phyloP scores from a whole-genome alignment of 1,284 basidiomycete species.

The Anthracocystis walkeri region DNA sequence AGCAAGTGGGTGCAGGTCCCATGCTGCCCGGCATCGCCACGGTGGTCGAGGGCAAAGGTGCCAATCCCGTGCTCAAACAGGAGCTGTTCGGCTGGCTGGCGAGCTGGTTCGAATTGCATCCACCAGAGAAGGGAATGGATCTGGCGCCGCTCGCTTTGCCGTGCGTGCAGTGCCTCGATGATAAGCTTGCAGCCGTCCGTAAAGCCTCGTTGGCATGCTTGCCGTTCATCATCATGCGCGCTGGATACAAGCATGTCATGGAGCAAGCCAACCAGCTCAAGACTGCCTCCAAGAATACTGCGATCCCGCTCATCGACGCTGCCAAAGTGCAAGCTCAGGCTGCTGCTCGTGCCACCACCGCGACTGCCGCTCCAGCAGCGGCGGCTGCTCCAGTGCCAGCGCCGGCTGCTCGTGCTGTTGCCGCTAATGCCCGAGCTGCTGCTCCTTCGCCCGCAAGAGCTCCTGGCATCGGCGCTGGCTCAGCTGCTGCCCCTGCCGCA shows the following conservation, averaged over 20 bases:
- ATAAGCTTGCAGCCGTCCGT: constrained; percentile 89
- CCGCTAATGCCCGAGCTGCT: constrained; percentile 12
- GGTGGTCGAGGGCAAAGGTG: constrained; percentile 78
- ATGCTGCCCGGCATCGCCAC: constrained; percentile 83
- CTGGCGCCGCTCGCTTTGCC: constrained; percentile 78
- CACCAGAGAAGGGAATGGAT: constrained; percentile 75
- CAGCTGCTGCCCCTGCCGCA: constrained; percentile 19
- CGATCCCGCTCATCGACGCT: constrained; percentile 85
- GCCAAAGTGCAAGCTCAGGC: constrained; percentile 69
- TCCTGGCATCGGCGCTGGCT: constrained; percentile 8
- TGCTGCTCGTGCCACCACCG: constrained; percentile 47
- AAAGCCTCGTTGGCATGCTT: constrained; percentile 88
- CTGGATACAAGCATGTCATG: constrained; percentile 87
- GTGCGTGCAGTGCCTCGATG: constrained; percentile 87
- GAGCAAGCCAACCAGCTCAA: constrained; percentile 88
- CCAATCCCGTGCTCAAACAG: constrained; percentile 89
- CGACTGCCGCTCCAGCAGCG: constrained; percentile 29
- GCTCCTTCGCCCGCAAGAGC: constrained; percentile 31
- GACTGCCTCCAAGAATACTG: constrained; percentile 87
- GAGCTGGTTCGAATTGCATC: constrained; percentile 80
- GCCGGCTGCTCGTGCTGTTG: constrained; percentile 13
- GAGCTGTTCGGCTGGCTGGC: constrained; percentile 87
- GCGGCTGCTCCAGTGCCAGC: constrained; percentile 16
- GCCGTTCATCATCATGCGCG: constrained; percentile 80
- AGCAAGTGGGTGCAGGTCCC: constrained; percentile 83